Conservation (phyloP, 2,329 filamentous ascomycete species). For the Neonectria coccinea region DNA sequence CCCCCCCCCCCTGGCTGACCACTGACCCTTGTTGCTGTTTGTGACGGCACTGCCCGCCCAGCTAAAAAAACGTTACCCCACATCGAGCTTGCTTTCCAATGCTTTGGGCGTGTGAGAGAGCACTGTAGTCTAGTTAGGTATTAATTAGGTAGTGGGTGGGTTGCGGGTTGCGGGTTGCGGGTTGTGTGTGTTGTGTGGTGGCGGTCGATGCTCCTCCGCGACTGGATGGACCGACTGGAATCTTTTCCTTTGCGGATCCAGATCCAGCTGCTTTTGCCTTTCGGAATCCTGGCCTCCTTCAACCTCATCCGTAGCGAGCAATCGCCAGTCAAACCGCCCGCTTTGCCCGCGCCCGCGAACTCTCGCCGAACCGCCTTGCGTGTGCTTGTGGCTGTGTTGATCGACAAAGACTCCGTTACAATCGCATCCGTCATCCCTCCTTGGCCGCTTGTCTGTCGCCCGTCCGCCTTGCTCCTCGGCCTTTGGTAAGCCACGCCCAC, state of each 20-base stretch:
- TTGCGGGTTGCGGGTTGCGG: slow-evolving; percentile 13
- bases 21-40: slow-evolving; percentile 41
- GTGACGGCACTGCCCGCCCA: slow-evolving; percentile 47
- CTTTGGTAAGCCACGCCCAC: slow-evolving; percentile 41
- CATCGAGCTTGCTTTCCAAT: slow-evolving; percentile 39
- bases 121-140: slow-evolving; percentile 12
- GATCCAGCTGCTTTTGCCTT: slow-evolving; percentile 30
- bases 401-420: slow-evolving; percentile 24
- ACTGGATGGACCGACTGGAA: slow-evolving; percentile 44
- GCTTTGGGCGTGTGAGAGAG: slow-evolving; percentile 43
- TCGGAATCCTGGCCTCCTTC: slow-evolving; percentile 39
- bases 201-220: slow-evolving; percentile 42
- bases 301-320: slow-evolving; percentile 29
- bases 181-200: slow-evolving; percentile 33
- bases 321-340: slow-evolving; percentile 32
- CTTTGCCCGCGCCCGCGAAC: slow-evolving; percentile 12
- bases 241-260: slow-evolving; percentile 46
- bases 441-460: slow-evolving; percentile 27
- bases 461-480: slow-evolving; percentile 34
- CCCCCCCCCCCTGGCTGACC: slow-evolving; percentile 36
- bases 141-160: slow-evolving; percentile 18
- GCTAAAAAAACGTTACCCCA: slow-evolving; percentile 45
- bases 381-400: slow-evolving; percentile 21
- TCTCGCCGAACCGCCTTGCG: background rate
- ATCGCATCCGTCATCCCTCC: slow-evolving; percentile 17